A percentile compares a stretch with the other conserved stretches of the same genome.
phyloP scores from a whole-genome alignment of 1,139 yeast genomes.

The Taiozyma sp. region DNA sequence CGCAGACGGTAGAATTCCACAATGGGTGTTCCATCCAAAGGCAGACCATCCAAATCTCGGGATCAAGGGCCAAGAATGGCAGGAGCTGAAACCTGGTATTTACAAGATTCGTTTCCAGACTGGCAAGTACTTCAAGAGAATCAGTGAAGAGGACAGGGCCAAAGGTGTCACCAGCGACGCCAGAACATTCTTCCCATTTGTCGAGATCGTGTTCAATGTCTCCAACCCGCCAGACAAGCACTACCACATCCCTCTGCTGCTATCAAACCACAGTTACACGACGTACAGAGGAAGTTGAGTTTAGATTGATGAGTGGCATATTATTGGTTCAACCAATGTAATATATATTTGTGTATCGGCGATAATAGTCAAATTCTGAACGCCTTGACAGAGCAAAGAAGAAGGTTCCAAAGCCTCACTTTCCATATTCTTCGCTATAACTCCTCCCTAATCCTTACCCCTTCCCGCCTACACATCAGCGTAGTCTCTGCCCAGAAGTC shows the following conservation, averaged over 20 bases:
- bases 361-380: neutral
- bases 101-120: constrained; percentile 76
- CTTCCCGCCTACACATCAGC: too few relatives aligned
- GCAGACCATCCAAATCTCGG: constrained; percentile 30
- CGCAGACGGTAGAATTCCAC: constrained; percentile 67
- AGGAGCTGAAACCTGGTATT: constrained; percentile 45
- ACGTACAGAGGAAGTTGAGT: constrained; percentile 65
- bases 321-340: neutral
- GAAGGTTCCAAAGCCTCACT: too few relatives aligned
- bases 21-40: constrained; percentile 53
- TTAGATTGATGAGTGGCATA: neutral
- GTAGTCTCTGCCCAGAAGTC: neutral
- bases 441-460: too few relatives aligned
- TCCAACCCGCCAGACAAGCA: constrained; percentile 66
- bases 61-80: constrained; percentile 35
- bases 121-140: constrained; percentile 48
- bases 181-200: constrained; percentile 74
- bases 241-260: constrained; percentile 79
- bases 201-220: constrained; percentile 68
- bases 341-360: neutral
- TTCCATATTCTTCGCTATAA: too few relatives aligned
- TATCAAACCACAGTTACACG: constrained; percentile 80
- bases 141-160: constrained; percentile 24
- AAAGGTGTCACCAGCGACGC: constrained; percentile 22
- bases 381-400: too few relatives aligned